Evolutionary conservation across 2,329 filamentous ascomycete species (phyloP).

Genomic region (Trichoderma atroviride): DNA sequence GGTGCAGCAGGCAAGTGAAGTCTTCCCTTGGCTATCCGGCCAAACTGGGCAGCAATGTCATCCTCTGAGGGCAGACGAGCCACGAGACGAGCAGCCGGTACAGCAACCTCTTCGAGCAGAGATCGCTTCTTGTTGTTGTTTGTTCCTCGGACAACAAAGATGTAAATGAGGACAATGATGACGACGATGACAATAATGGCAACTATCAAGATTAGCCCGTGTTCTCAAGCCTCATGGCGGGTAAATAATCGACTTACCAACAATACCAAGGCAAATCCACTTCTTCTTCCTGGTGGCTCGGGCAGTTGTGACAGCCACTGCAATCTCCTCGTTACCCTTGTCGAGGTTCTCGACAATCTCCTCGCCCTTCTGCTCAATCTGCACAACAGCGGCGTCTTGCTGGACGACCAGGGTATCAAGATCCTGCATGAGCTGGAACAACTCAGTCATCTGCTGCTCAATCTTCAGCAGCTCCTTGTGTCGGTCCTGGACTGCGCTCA

Average conservation of each 20-base stretch:
- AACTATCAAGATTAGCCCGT: constrained; percentile 45
- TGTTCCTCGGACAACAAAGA: constrained; percentile 45
- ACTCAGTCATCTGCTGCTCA: constrained; percentile 83
- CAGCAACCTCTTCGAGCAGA: constrained; percentile 31
- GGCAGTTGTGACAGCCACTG: constrained; percentile 79
- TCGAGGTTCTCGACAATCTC: constrained; percentile 82
- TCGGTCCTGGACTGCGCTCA: constrained; percentile 78
- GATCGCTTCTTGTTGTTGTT: constrained; percentile 38
- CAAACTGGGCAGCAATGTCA: not conserved
- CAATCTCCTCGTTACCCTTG: constrained; percentile 83
- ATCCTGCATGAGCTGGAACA: constrained; percentile 86
- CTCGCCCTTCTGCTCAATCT: constrained; percentile 86
- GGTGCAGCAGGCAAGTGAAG: constrained; percentile 17
- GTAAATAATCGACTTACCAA: constrained; percentile 48
- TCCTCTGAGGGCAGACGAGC: not conserved
- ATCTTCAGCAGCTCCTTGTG: constrained; percentile 91
- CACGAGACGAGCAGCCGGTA: not conserved
- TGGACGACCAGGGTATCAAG: constrained; percentile 84
- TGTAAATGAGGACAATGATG: constrained; percentile 54
- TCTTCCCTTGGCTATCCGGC: constrained; percentile 7
- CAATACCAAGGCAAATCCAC: constrained; percentile 89
- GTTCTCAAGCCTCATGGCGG: not conserved
- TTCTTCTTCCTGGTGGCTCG: constrained; percentile 85
- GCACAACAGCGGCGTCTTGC: constrained; percentile 77
- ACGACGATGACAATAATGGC: constrained; percentile 56